Evolutionary conservation across 2,329 filamentous ascomycete species (phyloP).

Genomic region (Lecanicillium sp.): DNA sequence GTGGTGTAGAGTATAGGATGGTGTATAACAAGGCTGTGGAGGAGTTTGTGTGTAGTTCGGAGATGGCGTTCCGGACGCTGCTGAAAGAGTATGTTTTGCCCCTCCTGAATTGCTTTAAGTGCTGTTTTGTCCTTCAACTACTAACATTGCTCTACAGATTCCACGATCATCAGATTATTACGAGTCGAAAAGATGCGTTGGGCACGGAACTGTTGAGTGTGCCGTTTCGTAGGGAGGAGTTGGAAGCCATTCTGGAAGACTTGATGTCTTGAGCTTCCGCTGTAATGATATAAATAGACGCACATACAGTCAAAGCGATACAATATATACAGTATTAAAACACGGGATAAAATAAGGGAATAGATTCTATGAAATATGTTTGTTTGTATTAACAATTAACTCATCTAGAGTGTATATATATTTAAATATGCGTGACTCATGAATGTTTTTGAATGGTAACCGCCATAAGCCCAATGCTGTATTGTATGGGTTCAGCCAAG

Average conservation of each 20-base stretch:
- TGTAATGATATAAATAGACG: no score
- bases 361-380: not conserved
- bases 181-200: conserved; percentile 74
- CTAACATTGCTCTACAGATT: conserved; percentile 48
- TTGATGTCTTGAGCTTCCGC: conserved; percentile 20
- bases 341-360: no score
- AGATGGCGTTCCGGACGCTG: conserved; percentile 90
- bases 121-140: not conserved
- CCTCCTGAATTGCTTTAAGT: not conserved
- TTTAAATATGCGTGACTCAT: not conserved
- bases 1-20: conserved; percentile 81
- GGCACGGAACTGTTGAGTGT: conserved; percentile 81
- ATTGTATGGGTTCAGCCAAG: no score
- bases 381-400: not conserved
- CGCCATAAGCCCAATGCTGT: no score
- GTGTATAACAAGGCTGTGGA: conserved; percentile 94
- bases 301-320: no score
- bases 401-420: not conserved
- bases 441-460: no score
- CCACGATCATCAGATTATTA: conserved; percentile 96
- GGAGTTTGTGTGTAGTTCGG: conserved; percentile 93
- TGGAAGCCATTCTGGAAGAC: conserved; percentile 85
- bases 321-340: no score
- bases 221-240: conserved; percentile 79
- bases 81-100: conserved; percentile 75